phyloP scores from a whole-genome alignment of 345 rosid species.

The Draba incana region DNA sequence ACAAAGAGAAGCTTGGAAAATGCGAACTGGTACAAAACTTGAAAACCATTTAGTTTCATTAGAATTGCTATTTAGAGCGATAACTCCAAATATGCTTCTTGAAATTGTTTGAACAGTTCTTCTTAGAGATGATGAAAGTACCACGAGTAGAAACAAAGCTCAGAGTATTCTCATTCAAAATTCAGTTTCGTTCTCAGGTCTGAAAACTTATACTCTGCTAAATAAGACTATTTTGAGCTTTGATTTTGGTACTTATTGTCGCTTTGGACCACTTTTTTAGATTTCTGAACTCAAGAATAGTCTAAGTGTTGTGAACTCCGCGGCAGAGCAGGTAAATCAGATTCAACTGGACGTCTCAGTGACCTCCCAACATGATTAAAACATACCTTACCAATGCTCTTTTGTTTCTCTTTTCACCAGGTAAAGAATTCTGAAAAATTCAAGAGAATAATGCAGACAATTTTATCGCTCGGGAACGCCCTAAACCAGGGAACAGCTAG shows the following conservation, averaged over 20 bases:
- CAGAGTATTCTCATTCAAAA: constrained; percentile 90
- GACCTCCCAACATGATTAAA: constrained; percentile 18
- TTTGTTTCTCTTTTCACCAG: constrained; percentile 24
- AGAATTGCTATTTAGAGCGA: constrained; percentile 19
- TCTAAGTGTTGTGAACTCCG: constrained; percentile 72
- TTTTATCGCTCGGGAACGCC: constrained; percentile 92
- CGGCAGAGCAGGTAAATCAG: constrained; percentile 74
- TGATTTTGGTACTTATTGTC: constrained; percentile 28
- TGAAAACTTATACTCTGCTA: constrained; percentile 28
- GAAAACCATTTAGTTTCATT: constrained; percentile 13
- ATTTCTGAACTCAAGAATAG: constrained; percentile 77
- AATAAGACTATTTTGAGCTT: constrained; percentile 14
- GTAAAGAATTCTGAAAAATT: constrained; percentile 57
- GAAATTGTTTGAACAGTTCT: constrained; percentile 61
- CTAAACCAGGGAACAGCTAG: constrained; percentile 96
- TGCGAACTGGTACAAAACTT: constrained; percentile 72
- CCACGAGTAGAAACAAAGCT: constrained; percentile 92
- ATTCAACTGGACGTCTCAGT: constrained; percentile 8
- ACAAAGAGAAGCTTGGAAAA: constrained; percentile 82
- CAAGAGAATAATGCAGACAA: constrained; percentile 93
- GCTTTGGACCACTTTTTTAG: constrained; percentile 43
- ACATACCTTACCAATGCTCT: constrained; percentile 6
- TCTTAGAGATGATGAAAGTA: constrained; percentile 87
- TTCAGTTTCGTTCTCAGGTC: constrained; percentile 85
- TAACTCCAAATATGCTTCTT: constrained; percentile 32